A percentile compares a stretch with the other conserved stretches of the same genome.
phyloP scores from a whole-genome alignment of 768 basidiomycete species.

The Pulveroboletus ravenelii region DNA sequence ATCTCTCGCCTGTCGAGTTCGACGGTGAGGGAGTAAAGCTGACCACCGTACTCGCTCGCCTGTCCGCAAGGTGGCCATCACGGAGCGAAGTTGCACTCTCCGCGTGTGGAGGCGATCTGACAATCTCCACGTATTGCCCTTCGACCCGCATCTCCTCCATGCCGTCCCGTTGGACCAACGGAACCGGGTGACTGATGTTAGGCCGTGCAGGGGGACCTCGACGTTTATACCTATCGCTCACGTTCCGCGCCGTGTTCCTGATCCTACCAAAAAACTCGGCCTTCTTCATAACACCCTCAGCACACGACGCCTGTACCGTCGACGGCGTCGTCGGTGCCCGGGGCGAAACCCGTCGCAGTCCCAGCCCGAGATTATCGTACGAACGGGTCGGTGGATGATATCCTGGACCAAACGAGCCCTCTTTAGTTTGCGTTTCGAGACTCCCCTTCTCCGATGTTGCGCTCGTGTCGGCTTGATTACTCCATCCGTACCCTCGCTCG shows the following conservation, averaged over 20 bases:
- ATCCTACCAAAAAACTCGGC: slow-evolving; percentile 63
- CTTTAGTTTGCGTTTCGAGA: slow-evolving; percentile 24
- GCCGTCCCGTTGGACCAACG: slow-evolving; percentile 26
- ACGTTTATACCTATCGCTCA: slow-evolving; percentile 55
- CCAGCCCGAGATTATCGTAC: slow-evolving; percentile 36
- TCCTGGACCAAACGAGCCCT: slow-evolving; percentile 12
- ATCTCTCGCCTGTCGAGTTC: slow-evolving; percentile 57
- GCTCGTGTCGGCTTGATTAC: slow-evolving; percentile 25
- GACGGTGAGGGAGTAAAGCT: slow-evolving; percentile 55
- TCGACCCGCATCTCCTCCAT: slow-evolving; percentile 25
- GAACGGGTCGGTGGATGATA: slow-evolving; percentile 16
- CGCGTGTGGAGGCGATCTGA: slow-evolving; percentile 12
- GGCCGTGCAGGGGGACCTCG: slow-evolving; percentile 40
- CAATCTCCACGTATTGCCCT: slow-evolving; percentile 32
- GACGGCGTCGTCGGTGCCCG: slow-evolving; percentile 39
- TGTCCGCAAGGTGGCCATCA: slow-evolving; percentile 29
- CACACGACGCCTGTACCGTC: slow-evolving; percentile 28
- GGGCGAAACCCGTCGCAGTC: slow-evolving; percentile 46
- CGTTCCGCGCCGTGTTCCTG: slow-evolving; percentile 58
- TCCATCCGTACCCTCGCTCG: slow-evolving; percentile 31
- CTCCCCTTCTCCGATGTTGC: slow-evolving; percentile 30
- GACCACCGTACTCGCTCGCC: slow-evolving; percentile 39
- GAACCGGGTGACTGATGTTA: slow-evolving; percentile 57
- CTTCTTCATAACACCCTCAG: slow-evolving; percentile 63
- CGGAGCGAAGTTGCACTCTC: slow-evolving; percentile 38